Evolutionary conservation across 495 filamentous ascomycete genomes (phyloP), one percentile per base, ranked within the genome.

Genomic region (Pyrenula massariospora): DNA sequence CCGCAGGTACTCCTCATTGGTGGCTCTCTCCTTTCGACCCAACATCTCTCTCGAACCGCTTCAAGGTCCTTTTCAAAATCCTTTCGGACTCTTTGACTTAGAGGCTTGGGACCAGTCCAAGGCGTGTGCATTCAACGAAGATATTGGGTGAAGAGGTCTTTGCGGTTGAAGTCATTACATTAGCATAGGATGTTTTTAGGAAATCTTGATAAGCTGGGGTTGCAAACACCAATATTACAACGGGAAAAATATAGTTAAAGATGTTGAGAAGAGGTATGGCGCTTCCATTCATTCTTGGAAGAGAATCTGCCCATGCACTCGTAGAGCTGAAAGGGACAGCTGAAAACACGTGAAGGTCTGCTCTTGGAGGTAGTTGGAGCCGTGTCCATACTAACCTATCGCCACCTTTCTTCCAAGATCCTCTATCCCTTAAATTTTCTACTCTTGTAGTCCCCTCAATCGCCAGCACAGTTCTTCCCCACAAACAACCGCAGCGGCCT

Each of bases 231-330:
- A 22, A 88, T 73, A 55, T 87, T 79, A 70, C 92, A 97, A 59
- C 86, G 78, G 80, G 85, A 97, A 72, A 86, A 88, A 51, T 82
- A 73, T 10, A 90, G 76, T 53, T 84, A 79, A 36, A 96, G 73
- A 66, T 97, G 92, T 65, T 95, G 86, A 1, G 86, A 86, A 25
- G 71, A 71, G 62, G 93, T 83, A 66, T 97, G 92, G 0, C 92
- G 84, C 67, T 96, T 94, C 92, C 92, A 97, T 67, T 98, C 93
- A 62, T 95, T 96, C 68, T 96, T 96, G 36, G 87, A 90, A 10
- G 83, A 84, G 64, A 98, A 96, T 0, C 82, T 90, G 61, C 87
- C 89, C 5, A 66, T 66, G 66, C 93, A 98, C 15, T 84, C 87
- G 57, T 92, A 94, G 55, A 81, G 83, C 10, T 81, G 68, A 70